Conservation (phyloP, 1,139 yeast species). For the Blastobotrys serpentis region DNA sequence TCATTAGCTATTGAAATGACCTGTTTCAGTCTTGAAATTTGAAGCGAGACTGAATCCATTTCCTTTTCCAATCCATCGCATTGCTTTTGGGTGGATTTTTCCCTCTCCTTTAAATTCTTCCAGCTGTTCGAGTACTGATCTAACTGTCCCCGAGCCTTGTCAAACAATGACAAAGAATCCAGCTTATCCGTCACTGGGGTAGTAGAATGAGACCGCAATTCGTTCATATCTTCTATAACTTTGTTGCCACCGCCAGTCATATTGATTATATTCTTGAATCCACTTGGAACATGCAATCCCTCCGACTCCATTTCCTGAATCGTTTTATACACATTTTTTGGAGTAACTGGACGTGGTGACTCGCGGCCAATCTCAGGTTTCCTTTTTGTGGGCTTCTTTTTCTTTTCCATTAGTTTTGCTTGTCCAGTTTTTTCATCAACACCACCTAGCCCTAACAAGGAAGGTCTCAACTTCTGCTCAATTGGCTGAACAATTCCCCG, state of each 20-base stretch:
- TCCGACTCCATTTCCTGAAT: conserved; percentile 41
- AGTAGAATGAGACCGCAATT: conserved; percentile 20
- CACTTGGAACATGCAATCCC: conserved; percentile 42
- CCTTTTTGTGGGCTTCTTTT: conserved; percentile 25
- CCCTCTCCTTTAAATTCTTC: conserved; percentile 30
- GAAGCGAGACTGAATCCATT: conserved; percentile 23
- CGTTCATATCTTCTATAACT: conserved; percentile 15
- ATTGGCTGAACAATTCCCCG: conserved; percentile 80
- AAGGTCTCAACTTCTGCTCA: conserved; percentile 65
- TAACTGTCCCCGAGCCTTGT: conserved; percentile 32
- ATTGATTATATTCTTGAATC: conserved; percentile 35
- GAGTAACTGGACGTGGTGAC: conserved; percentile 17
- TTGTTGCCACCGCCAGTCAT: conserved; percentile 27
- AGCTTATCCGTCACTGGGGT: conserved; percentile 11
- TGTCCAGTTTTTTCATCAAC: conserved; percentile 42
- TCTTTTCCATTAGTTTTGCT: conserved; percentile 23
- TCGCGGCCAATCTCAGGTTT: conserved; percentile 24
- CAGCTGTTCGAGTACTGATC: conserved; percentile 32
- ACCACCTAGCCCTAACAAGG: conserved; percentile 66
- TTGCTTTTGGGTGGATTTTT: conserved; percentile 28
- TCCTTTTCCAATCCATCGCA: conserved; percentile 24
- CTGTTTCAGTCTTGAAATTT: conserved; percentile 19
- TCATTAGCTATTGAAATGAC: conserved; percentile 17
- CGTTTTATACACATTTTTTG: conserved; percentile 38
- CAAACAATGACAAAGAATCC: conserved; percentile 24